Conservation (phyloP, 78 protist genomes). For the Dictyostelium brefeldianum region DNA sequence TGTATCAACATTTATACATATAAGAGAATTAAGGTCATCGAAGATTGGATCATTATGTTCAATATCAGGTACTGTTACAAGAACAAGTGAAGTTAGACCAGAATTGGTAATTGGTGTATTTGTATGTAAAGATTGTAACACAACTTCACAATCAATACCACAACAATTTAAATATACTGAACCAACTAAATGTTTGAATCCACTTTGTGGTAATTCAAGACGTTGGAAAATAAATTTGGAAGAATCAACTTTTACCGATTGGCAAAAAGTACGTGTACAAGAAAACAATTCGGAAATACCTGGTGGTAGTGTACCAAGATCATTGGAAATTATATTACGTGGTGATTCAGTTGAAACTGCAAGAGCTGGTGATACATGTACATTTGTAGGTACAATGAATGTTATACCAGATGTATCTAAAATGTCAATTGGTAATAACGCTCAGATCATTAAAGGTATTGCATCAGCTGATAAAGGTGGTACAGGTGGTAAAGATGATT, state of each 20-base stretch:
- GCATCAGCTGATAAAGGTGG: neutral
- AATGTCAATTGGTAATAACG: slow-evolving; percentile 54
- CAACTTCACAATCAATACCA: slow-evolving; percentile 59
- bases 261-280: slow-evolving; percentile 94
- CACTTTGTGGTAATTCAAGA: slow-evolving; percentile 86
- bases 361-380: slow-evolving; percentile 98
- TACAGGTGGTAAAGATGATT: slow-evolving; percentile 38
- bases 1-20: slow-evolving; percentile 18
- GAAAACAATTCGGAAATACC: slow-evolving; percentile 89
- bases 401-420: slow-evolving; percentile 97
- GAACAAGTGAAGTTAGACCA: slow-evolving; percentile 98
- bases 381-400: slow-evolving; percentile 96
- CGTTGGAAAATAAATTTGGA: slow-evolving; percentile 88
- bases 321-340: slow-evolving; percentile 93
- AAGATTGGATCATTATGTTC: slow-evolving; percentile 88
- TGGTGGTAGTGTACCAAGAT: slow-evolving; percentile 98
- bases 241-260: slow-evolving; percentile 93
- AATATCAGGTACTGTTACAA: slow-evolving; percentile 97
- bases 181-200: slow-evolving; percentile 85
- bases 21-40: slow-evolving; percentile 87
- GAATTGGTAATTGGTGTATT: slow-evolving; percentile 97
- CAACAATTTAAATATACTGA: slow-evolving; percentile 98
- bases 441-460: slow-evolving; percentile 35
- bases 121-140: slow-evolving; percentile 92
- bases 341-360: slow-evolving; percentile 95